These are phyloP conservation scores for Xerocomus spinulosus DNA, from an alignment of 768 basidiomycete genomes.

Conservation along the genomic window DNA sequence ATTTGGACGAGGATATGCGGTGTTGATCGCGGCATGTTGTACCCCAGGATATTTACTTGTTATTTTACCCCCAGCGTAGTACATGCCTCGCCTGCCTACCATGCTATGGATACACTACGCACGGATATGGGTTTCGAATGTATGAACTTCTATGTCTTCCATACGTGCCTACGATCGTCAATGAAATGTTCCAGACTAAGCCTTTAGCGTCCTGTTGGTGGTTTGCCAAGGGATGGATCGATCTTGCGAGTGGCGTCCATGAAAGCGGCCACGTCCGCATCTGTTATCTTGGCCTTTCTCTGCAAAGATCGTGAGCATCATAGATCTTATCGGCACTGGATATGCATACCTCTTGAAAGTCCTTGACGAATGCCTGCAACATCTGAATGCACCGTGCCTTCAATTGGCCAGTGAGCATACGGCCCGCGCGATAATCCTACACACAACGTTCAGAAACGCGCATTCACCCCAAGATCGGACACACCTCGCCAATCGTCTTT, in stretches of 20 bases:
- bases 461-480: too few relatives aligned
- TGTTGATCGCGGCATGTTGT: conserved; percentile 12
- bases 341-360: conserved; percentile 72
- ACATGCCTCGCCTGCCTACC: not conserved
- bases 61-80: conserved; percentile 2
- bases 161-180: not conserved
- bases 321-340: not conserved
- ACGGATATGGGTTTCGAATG: not conserved
- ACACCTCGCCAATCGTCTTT: conserved; percentile 67
- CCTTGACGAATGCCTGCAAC: conserved; percentile 76
- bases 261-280: conserved; percentile 66
- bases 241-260: conserved; percentile 84
- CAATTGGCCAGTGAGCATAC: conserved; percentile 82
- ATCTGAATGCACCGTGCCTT: conserved; percentile 83
- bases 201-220: conserved; percentile 3
- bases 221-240: conserved; percentile 47
- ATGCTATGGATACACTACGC: conserved; percentile 1
- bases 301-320: conserved; percentile 30
- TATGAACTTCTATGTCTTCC: conserved; percentile 3
- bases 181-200: not conserved
- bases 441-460: not conserved
- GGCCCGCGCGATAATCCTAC: conserved; percentile 90
- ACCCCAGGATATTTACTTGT: not conserved
- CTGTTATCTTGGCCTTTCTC: conserved; percentile 78
- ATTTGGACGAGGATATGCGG: not conserved